These are phyloP conservation scores for Magnolia changhungtana DNA, from an alignment of 164 flowering plant species.

Conservation along the genomic window DNA sequence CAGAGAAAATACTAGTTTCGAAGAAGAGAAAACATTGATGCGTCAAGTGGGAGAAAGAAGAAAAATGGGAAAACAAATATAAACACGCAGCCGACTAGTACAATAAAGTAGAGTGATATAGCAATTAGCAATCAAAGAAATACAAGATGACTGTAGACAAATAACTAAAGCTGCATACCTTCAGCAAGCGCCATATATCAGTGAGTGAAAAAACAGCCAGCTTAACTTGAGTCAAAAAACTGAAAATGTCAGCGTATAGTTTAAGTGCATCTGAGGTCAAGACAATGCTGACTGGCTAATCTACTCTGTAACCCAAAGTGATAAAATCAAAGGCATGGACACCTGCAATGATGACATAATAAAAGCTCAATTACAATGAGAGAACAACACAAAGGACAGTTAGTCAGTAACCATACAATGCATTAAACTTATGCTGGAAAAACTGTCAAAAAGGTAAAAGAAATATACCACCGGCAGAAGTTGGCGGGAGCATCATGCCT, in stretches of 20 bases:
- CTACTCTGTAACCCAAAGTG: conserved; percentile 82
- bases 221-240: conserved; percentile 75
- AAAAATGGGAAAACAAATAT: background rate
- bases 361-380: background rate
- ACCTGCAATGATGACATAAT: conserved; percentile 40
- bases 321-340: conserved; percentile 64
- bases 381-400: background rate
- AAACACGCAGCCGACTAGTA: background rate
- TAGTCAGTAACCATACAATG: background rate
- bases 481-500: conserved; percentile 31
- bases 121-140: background rate
- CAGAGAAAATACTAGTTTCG: background rate
- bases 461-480: conserved; percentile 47
- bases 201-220: conserved; percentile 75
- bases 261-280: conserved; percentile 63
- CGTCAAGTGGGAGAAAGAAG: background rate
- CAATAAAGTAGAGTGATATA: background rate
- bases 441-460: background rate
- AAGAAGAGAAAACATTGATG: background rate
- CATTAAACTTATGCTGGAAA: too few relatives aligned
- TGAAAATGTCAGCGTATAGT: conserved; percentile 76
- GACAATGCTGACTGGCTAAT: conserved; percentile 83
- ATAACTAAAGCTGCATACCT: conserved; percentile 41
- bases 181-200: conserved; percentile 74
- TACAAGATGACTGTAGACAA: background rate